Base-by-base conservation (phyloP, 2,329 filamentous ascomycete genomes). In the Fusarium pseudograminearum region DNA sequence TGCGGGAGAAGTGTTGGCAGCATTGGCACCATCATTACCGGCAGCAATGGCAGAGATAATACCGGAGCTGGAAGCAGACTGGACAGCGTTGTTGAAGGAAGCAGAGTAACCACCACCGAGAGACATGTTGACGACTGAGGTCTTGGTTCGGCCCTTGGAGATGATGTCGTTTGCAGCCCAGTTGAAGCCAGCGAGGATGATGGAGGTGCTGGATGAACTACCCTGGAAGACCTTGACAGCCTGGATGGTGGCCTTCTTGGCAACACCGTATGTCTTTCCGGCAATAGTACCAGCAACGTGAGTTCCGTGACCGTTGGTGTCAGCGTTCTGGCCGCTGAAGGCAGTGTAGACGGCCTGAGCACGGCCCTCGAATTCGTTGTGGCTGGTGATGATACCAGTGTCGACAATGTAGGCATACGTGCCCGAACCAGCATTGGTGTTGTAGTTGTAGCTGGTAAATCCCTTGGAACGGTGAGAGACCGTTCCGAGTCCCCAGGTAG, bases 341-440 rank as follows among this genome's bases (percentile, higher is more conserved):
- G 72, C 75, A 46, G 70, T 73, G 52, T 53, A 78, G 31, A 61
- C 75, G 16, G 59, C 53, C 11, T 46, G 78, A n/a, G 86, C 87
- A 56, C 86, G 84, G 38, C 83, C 84, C 71, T 83, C 80, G 71
- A 86, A 88, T 74, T 88, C 83, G 36, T 73, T 71, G 78, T 91
- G 89, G 7, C 82, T 80, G 24, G 80, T 78, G 47, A 79, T 79
- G 69, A 91, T 86, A 70, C 89, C 89, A 7, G 87, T 90, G 77
- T 91, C 89, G 47, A 91, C 83, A 24, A 91, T 78, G 76, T 87
- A 91, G 46, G 83, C 85, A 33, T 85, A 89, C 70, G 86, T 86
- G 38, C 83, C 83, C 46, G 54, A 47, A 14, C 74, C 74, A 44
- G 83, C 83, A 20, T 78, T 78, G 57, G 78, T 78, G 73, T 88